Evolutionary conservation across 2,329 filamentous ascomycete genomes (phyloP).

Genomic region (Aureobasidium uvarum): DNA sequence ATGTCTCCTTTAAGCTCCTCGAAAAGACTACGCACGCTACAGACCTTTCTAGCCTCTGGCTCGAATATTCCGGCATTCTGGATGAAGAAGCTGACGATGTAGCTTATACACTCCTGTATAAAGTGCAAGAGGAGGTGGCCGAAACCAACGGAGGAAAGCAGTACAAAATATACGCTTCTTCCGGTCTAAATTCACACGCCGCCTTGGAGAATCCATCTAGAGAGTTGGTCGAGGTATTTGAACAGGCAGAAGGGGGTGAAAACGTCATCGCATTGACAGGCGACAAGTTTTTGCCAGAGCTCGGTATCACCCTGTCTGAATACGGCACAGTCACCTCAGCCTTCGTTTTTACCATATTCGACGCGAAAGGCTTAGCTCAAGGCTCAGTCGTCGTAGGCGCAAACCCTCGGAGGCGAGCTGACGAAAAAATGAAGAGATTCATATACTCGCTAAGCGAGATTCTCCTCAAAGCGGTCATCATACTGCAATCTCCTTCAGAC

Average conservation of each 20-base stretch:
- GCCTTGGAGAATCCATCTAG: neutral
- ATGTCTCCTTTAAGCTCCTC: neutral
- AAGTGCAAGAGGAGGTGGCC: neutral
- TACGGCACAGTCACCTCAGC: neutral
- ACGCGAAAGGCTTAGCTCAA: neutral
- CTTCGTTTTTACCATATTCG: constrained; percentile 1
- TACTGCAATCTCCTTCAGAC: neutral
- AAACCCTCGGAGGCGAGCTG: neutral
- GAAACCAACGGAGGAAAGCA: neutral
- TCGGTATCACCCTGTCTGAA: neutral
- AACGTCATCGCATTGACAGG: neutral
- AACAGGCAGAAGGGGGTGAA: neutral
- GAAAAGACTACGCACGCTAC: neutral
- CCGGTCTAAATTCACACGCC: neutral
- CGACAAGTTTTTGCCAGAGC: neutral
- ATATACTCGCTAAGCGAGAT: constrained; percentile 11
- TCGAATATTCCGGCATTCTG: constrained; percentile 24
- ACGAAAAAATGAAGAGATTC: constrained; percentile 1
- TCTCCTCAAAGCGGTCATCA: neutral
- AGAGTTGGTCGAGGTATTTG: neutral
- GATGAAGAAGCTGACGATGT: constrained; percentile 24
- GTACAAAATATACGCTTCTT: neutral
- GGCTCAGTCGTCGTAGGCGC: neutral
- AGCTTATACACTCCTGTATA: constrained; percentile 28
- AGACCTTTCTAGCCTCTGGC: constrained; percentile 25